Conservation (phyloP, 192 early-diverging fungal species). For the Coemansia sp. region DNA sequence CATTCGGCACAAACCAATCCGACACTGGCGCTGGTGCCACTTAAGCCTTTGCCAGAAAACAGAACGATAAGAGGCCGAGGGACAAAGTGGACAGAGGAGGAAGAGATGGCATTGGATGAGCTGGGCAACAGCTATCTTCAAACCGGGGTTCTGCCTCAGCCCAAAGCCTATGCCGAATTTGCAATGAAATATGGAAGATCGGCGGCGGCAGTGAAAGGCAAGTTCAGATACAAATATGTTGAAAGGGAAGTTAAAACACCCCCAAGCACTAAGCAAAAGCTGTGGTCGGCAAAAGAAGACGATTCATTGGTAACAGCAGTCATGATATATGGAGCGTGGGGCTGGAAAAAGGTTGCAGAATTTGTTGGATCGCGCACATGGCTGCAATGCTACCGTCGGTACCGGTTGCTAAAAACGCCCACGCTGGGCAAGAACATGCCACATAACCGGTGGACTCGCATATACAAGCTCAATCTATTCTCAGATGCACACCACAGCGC, state of each 20-base stretch:
- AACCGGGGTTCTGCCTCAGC: background rate
- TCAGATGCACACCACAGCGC: background rate
- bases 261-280: background rate
- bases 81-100: too few relatives aligned
- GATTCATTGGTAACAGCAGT: constrained; percentile 32
- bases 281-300: constrained; percentile 35
- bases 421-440: constrained; percentile 11
- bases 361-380: constrained; percentile 28
- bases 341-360: constrained; percentile 18
- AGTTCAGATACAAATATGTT: background rate
- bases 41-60: too few relatives aligned
- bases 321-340: constrained; percentile 18
- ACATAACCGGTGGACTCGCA: constrained; percentile 11
- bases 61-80: too few relatives aligned
- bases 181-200: too few relatives aligned
- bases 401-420: constrained; percentile 16
- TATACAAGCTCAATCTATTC: background rate
- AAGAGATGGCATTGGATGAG: too few relatives aligned
- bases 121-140: too few relatives aligned
- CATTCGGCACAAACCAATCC: too few relatives aligned
- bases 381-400: constrained; percentile 22
- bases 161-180: background rate
- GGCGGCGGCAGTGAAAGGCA: too few relatives aligned
- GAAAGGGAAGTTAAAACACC: background rate
- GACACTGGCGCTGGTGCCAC: too few relatives aligned